Conservation (phyloP, 352 stramenopile genomes). For the Globisporangium paddicum region DNA sequence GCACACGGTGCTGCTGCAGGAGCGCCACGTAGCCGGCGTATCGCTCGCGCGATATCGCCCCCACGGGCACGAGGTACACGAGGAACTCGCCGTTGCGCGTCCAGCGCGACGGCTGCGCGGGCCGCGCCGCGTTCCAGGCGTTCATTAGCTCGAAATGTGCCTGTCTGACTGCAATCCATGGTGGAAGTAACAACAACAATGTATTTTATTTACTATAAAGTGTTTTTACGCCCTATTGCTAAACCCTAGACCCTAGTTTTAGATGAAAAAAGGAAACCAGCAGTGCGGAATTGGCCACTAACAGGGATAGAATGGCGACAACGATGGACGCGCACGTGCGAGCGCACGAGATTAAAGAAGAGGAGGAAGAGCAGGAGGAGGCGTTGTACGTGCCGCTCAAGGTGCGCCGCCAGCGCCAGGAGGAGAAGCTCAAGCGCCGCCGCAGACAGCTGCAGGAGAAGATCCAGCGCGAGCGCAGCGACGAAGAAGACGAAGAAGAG, state of each 20-base stretch:
- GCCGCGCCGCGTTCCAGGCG: slow-evolving; percentile 22
- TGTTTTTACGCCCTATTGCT: too few species aligned
- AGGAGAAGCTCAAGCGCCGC: slow-evolving; percentile 54
- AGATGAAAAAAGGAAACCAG: too few species aligned
- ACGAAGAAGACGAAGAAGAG: slow-evolving; percentile 20
- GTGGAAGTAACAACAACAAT: too few species aligned
- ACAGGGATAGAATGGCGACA: not conserved
- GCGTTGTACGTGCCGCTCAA: slow-evolving; percentile 79
- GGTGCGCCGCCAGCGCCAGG: slow-evolving; percentile 61
- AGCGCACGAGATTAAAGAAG: not conserved
- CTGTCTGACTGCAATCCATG: not conserved
- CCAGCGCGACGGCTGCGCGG: slow-evolving; percentile 36
- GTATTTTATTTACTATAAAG: too few species aligned
- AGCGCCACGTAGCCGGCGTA: slow-evolving; percentile 60
- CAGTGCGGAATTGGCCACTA: too few species aligned
- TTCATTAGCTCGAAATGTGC: slow-evolving; percentile 21
- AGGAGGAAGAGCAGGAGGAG: slow-evolving; percentile 20
- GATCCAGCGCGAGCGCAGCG: slow-evolving; percentile 35
- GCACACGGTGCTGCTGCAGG: slow-evolving; percentile 43
- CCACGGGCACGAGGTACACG: slow-evolving; percentile 79
- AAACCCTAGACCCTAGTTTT: too few species aligned
- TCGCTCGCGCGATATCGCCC: slow-evolving; percentile 49
- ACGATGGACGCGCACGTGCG: slow-evolving; percentile 7
- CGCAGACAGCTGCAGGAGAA: slow-evolving; percentile 49
- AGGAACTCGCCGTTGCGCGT: slow-evolving; percentile 67